A percentile compares a stretch with the other conserved stretches of the same genome.
These are phyloP conservation scores for Heterobasidion occidentale DNA, from an alignment of 1,284 basidiomycete species.

Conservation along the genomic window DNA sequence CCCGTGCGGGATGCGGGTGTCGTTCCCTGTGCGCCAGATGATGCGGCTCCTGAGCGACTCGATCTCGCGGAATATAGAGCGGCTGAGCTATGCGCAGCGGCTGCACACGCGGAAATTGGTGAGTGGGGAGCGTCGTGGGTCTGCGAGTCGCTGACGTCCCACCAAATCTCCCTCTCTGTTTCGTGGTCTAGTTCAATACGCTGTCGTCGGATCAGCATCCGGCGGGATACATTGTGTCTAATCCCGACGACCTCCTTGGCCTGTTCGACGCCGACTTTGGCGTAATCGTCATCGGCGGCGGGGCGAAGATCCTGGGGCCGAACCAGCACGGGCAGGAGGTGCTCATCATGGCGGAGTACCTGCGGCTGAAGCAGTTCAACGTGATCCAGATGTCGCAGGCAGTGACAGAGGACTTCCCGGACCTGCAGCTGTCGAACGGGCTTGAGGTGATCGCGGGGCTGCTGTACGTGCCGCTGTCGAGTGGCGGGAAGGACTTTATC, in stretches of 20 bases:
- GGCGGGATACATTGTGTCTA: slow-evolving; percentile 81
- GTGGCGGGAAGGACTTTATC: slow-evolving; percentile 72
- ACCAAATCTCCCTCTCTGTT: no score
- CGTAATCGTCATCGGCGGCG: slow-evolving; percentile 79
- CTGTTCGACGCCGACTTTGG: slow-evolving; percentile 85
- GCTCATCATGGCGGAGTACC: slow-evolving; percentile 76
- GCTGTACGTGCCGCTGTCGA: slow-evolving; percentile 71
- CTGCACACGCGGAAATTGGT: slow-evolving; percentile 76
- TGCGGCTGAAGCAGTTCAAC: slow-evolving; percentile 71
- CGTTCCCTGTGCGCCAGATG: slow-evolving; percentile 81
- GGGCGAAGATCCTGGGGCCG: slow-evolving; percentile 79
- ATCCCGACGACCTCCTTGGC: slow-evolving; percentile 76
- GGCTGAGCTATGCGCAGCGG: slow-evolving; percentile 74
- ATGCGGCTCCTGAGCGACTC: slow-evolving; percentile 76
- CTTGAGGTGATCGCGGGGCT: slow-evolving; percentile 75
- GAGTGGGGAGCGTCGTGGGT: no score
- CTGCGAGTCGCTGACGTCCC: no score
- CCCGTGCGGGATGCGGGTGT: slow-evolving; percentile 71
- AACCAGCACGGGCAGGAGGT: slow-evolving; percentile 83
- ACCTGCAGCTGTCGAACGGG: slow-evolving; percentile 62
- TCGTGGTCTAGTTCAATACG: slow-evolving; percentile 74
- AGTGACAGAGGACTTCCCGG: slow-evolving; percentile 68
- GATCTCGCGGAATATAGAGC: slow-evolving; percentile 80
- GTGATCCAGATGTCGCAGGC: slow-evolving; percentile 64
- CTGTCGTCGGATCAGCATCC: slow-evolving; percentile 68